phyloP scores from a whole-genome alignment of 441 rosid species.

The Gossypium gossypioides region DNA sequence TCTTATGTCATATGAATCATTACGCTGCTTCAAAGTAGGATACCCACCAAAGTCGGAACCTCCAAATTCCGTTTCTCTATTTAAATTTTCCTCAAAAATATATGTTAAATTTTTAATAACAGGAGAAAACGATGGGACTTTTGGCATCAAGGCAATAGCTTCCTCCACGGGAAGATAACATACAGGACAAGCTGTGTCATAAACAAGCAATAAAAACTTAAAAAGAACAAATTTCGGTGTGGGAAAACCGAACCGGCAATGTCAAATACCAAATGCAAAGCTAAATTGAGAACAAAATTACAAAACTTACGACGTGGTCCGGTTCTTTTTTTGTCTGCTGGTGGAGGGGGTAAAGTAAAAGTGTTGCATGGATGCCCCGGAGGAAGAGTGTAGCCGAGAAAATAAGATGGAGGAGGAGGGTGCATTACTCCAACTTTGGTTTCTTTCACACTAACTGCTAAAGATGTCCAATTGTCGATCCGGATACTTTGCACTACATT shows the following conservation, averaged over 20 bases:
- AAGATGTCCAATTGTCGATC: constrained; percentile 22
- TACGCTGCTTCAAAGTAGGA: constrained; percentile 63
- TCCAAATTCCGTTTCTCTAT: constrained; percentile 53
- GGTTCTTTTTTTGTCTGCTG: constrained; percentile 75
- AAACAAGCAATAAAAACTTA: constrained; percentile 26
- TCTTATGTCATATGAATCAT: constrained; percentile 57
- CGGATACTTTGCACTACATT: constrained; percentile 15
- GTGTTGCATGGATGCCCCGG: constrained; percentile 68
- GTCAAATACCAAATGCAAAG: background rate
- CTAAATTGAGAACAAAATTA: background rate
- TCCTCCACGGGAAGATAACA: constrained; percentile 85
- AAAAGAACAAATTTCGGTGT: constrained; percentile 11
- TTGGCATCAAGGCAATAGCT: constrained; percentile 70
- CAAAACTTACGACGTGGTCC: constrained; percentile 75
- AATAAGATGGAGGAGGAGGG: constrained; percentile 56
- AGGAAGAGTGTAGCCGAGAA: constrained; percentile 74
- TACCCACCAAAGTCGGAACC: constrained; percentile 87
- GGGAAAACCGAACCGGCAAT: constrained; percentile 7
- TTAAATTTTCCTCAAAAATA: constrained; percentile 46
- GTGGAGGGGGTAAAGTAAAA: constrained; percentile 86
- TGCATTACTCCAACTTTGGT: constrained; percentile 17
- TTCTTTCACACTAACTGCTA: constrained; percentile 4
- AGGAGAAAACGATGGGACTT: constrained; percentile 59
- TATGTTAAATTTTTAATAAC: constrained; percentile 53
- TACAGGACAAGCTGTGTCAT: constrained; percentile 71